Evolutionary conservation across 2,329 filamentous ascomycete genomes (phyloP).

Genomic region (Pestalotiopsis fici): DNA sequence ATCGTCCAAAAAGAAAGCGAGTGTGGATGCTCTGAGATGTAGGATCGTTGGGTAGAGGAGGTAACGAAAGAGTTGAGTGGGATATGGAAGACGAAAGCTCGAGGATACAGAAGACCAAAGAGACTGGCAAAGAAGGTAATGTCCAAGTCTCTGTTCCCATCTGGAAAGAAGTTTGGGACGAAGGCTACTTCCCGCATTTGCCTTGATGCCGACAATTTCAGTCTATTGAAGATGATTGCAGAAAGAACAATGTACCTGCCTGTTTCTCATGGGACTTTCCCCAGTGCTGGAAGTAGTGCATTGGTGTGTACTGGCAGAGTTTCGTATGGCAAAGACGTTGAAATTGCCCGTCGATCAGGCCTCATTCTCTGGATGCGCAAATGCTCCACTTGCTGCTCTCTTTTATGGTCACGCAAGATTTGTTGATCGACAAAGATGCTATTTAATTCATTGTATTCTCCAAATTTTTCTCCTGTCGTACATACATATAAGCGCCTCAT

Average conservation of each 20-base stretch:
- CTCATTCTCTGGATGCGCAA: too few relatives aligned
- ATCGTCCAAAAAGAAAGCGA: conserved; percentile 8
- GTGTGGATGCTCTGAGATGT: neutral
- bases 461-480: neutral
- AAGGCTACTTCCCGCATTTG: neutral
- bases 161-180: neutral
- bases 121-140: neutral
- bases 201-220: neutral
- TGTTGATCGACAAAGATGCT: neutral
- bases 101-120: neutral
- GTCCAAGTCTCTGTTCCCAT: neutral
- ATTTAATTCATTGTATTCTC: neutral
- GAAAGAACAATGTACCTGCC: too few relatives aligned
- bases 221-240: neutral
- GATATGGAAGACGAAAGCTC: too few relatives aligned
- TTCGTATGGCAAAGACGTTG: too few relatives aligned
- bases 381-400: too few relatives aligned
- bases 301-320: too few relatives aligned
- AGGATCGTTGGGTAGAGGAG: neutral
- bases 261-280: too few relatives aligned
- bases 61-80: neutral
- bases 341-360: too few relatives aligned
- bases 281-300: too few relatives aligned
- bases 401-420: too few relatives aligned
- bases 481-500: neutral